Conservation (phyloP, 2,329 filamentous ascomycete genomes). For the Neofusicoccum cordaticola region DNA sequence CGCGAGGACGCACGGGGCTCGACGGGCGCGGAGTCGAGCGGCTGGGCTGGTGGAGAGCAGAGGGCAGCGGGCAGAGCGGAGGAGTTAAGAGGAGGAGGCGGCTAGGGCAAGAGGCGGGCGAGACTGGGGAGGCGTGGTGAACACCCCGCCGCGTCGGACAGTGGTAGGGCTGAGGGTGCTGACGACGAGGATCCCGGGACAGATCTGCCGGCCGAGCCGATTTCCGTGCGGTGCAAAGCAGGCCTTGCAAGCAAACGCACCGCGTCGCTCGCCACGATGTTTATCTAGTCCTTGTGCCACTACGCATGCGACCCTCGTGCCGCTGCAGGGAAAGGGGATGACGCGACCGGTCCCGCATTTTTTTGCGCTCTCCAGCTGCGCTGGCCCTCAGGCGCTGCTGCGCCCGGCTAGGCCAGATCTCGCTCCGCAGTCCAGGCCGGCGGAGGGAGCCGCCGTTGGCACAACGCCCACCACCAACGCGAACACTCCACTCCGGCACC, state of each 20-base stretch:
- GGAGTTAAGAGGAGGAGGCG: background rate
- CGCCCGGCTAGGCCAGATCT: background rate
- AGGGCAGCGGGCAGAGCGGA: background rate
- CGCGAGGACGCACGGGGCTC: background rate
- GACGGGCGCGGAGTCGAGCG: background rate
- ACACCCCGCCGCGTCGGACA: constrained; percentile 3
- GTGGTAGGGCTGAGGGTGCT: constrained; percentile 13
- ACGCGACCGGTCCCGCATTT: background rate
- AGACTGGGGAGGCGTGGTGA: background rate
- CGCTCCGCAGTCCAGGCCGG: background rate
- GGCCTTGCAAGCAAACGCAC: background rate
- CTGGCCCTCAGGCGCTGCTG: background rate
- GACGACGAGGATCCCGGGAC: constrained; percentile 12
- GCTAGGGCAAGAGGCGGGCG: background rate
- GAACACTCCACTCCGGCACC: constrained; percentile 1
- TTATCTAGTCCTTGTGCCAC: background rate
- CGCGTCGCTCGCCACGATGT: background rate
- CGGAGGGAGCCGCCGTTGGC: constrained; percentile 6
- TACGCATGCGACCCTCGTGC: background rate
- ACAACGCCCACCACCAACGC: background rate
- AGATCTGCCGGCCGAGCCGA: constrained; percentile 14
- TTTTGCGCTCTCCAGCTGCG: background rate
- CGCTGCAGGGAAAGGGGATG: background rate
- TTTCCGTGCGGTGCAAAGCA: constrained; percentile 1
- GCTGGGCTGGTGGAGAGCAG: background rate